Conservation (phyloP, 2,329 filamentous ascomycete species). For the Xylariaceae sp. region DNA sequence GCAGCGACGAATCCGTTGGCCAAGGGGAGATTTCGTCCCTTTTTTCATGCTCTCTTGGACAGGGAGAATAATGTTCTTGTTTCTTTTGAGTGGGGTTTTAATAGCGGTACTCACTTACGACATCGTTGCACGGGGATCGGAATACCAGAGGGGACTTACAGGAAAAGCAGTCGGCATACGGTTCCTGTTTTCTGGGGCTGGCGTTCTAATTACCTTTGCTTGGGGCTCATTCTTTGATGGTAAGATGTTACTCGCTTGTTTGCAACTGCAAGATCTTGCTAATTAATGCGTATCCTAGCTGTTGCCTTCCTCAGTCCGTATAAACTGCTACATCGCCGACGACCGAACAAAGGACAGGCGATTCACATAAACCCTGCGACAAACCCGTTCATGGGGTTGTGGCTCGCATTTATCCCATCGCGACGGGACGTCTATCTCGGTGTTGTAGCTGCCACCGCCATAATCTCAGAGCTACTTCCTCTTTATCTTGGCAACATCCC, state of each 20-base stretch:
- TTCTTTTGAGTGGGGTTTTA: constrained; percentile 32
- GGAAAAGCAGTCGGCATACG: constrained; percentile 44
- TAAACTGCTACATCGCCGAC: constrained; percentile 48
- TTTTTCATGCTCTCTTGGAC: constrained; percentile 40
- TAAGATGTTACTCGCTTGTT: constrained; percentile 27
- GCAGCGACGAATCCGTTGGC: background rate
- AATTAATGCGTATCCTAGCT: constrained; percentile 41
- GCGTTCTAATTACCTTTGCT: constrained; percentile 44
- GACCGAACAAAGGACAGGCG: constrained; percentile 47
- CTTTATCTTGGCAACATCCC: constrained; percentile 57
- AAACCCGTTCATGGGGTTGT: constrained; percentile 54
- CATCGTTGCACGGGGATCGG: constrained; percentile 35
- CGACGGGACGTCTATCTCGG: constrained; percentile 49
- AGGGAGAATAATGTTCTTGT: constrained; percentile 37
- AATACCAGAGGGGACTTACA: constrained; percentile 38
- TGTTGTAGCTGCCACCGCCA: constrained; percentile 49
- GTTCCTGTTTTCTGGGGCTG: constrained; percentile 46
- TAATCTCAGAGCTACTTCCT: constrained; percentile 58
- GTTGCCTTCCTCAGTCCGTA: constrained; percentile 55
- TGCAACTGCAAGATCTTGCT: background rate
- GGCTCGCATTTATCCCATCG: constrained; percentile 43
- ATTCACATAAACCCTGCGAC: constrained; percentile 49
- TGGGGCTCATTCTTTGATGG: constrained; percentile 47
- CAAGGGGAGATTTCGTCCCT: constrained; percentile 25
- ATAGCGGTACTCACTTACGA: constrained; percentile 39